A percentile compares a stretch with the other conserved stretches of the same genome.
Evolutionary conservation across 768 basidiomycete species (phyloP).

Genomic region (Hygrocybe coccinea): DNA sequence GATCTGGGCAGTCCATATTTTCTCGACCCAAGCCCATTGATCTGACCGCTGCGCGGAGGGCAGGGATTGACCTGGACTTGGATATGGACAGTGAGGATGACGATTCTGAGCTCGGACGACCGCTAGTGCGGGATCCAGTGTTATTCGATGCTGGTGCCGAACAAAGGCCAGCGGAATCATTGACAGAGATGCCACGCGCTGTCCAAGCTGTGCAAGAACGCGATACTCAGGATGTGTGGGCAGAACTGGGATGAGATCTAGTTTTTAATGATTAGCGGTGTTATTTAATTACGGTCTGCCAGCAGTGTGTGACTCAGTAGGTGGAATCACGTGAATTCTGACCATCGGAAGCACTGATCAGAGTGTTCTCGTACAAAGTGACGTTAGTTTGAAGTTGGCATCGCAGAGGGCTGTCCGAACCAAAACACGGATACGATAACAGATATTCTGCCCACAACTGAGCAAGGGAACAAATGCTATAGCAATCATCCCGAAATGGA

Average conservation of each 20-base stretch:
- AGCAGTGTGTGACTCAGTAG: no score
- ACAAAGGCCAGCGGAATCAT: conserved; percentile 28
- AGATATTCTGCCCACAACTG: no score
- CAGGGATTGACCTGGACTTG: conserved; percentile 64
- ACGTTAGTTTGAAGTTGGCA: no score
- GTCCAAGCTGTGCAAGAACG: conserved; percentile 50
- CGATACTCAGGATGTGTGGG: conserved; percentile 70
- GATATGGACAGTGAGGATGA: conserved; percentile 66
- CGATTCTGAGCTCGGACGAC: conserved; percentile 54
- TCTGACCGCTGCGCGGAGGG: conserved; percentile 62
- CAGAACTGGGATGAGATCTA: conserved; percentile 46
- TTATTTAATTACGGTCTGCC: no score
- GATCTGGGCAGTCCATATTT: conserved; percentile 87
- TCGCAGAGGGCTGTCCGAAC: no score
- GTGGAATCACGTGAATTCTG: no score
- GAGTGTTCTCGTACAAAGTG: no score
- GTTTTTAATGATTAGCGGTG: no score
- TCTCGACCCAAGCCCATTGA: conserved; percentile 83
- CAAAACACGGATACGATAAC: no score
- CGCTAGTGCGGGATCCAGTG: conserved; percentile 55
- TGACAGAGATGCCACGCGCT: conserved; percentile 58
- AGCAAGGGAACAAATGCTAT: no score
- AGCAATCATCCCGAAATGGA: no score
- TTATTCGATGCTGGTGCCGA: conserved; percentile 58
- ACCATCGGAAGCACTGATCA: no score